phyloP scores from a whole-genome alignment of 2,329 filamentous ascomycete genomes.

The Xylaria sp. region DNA sequence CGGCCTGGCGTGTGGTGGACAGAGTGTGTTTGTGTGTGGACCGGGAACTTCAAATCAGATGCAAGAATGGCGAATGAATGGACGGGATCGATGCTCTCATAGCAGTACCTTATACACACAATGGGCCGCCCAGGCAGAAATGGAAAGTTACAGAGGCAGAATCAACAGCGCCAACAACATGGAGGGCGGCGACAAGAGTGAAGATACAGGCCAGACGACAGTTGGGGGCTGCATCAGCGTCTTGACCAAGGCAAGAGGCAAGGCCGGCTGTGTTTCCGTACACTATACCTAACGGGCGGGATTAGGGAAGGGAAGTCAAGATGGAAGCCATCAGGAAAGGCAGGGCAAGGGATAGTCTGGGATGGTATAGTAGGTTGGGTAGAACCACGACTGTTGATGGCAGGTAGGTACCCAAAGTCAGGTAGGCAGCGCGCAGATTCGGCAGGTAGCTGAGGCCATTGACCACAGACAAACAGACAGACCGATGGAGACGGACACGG shows the following conservation, averaged over 20 bases:
- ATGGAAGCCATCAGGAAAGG: background rate
- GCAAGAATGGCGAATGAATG: conserved; percentile 25
- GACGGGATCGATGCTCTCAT: conserved; percentile 31
- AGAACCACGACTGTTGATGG: background rate
- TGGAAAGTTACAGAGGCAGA: conserved; percentile 13
- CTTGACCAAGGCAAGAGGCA: background rate
- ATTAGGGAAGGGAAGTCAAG: conserved; percentile 7
- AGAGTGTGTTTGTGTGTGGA: conserved; percentile 15
- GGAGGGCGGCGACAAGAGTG: conserved; percentile 19
- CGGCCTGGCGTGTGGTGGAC: conserved; percentile 35
- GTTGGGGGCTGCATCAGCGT: background rate
- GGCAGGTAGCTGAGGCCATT: background rate
- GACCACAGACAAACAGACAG: background rate
- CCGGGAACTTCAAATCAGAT: background rate
- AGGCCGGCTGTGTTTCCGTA: background rate
- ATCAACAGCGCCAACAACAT: conserved; percentile 13
- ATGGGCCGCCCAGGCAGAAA: conserved; percentile 7
- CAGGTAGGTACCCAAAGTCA: conserved; percentile 3
- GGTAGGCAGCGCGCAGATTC: background rate
- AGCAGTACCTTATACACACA: conserved; percentile 28
- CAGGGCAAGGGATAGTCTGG: background rate
- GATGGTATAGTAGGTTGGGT: background rate
- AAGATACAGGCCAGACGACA: conserved; percentile 13
- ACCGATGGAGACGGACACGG: background rate
- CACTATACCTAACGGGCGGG: background rate